These are phyloP conservation scores for Abrus pulchellus DNA, from an alignment of 306 rosid genomes.

Conservation along the genomic window DNA sequence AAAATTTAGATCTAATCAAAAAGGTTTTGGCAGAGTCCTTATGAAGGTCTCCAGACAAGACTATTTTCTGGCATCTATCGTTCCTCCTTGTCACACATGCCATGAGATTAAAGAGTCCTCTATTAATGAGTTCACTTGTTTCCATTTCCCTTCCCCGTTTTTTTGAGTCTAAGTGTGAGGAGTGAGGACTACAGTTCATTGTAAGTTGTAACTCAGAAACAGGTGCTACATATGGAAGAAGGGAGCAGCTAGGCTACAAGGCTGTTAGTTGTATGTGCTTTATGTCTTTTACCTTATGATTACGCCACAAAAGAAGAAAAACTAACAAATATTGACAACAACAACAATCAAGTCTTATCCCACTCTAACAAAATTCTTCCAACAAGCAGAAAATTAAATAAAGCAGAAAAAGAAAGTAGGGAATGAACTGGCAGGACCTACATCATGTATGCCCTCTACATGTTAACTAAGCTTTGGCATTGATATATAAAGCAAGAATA, in stretches of 20 bases:
- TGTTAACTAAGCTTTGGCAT: neutral
- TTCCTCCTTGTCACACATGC: constrained; percentile 8
- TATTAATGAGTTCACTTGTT: neutral
- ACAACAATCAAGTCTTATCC: too few species aligned
- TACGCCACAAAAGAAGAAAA: neutral
- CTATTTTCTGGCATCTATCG: neutral
- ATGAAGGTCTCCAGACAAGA: neutral
- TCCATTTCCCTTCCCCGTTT: neutral
- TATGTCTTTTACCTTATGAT: constrained; percentile 14
- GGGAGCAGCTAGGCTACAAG: constrained; percentile 2
- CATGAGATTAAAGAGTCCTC: neutral
- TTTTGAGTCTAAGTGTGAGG: too few species aligned
- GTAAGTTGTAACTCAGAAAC: too few species aligned
- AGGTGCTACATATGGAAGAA: neutral
- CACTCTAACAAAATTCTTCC: constrained; percentile 6
- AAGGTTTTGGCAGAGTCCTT: neutral
- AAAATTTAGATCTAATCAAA: constrained; percentile 6
- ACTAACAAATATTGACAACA: neutral
- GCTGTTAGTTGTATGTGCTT: neutral
- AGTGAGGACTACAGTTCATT: neutral
- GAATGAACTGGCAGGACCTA: neutral
- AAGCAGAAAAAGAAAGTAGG: neutral
- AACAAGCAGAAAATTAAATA: neutral
- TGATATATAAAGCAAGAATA: neutral
- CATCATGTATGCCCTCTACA: neutral